Percentiles rank a stretch among this genome's conserved stretches.
phyloP scores from a whole-genome alignment of 805 yeast genomes.

The Pichia nakasei region DNA sequence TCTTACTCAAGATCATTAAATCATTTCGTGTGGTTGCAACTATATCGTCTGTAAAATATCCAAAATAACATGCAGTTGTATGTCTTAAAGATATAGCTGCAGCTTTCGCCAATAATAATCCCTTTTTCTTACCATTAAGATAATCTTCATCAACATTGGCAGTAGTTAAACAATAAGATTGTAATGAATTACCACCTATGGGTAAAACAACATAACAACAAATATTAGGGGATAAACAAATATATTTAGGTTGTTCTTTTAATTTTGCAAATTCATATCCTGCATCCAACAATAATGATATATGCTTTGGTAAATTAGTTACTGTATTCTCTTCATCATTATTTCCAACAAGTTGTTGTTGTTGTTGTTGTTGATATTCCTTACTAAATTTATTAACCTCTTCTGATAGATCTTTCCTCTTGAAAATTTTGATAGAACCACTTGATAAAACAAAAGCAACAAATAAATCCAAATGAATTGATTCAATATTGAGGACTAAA shows the following conservation, averaged over 20 bases:
- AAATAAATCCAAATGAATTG: conserved; percentile 32
- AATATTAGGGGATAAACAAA: conserved; percentile 43
- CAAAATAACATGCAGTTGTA: conserved; percentile 62
- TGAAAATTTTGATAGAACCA: conserved; percentile 40
- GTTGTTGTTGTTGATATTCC: conserved; percentile 9
- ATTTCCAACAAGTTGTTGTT: neutral
- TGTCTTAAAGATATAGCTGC: conserved; percentile 59
- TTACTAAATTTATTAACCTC: conserved; percentile 20
- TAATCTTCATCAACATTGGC: conserved; percentile 7
- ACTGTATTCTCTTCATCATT: conserved; percentile 3
- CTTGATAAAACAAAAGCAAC: conserved; percentile 32
- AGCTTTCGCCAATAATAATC: conserved; percentile 35
- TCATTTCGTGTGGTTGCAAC: conserved; percentile 46
- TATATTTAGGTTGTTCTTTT: conserved; percentile 25
- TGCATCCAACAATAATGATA: conserved; percentile 40
- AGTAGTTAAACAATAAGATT: conserved; percentile 17
- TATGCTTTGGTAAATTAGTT: conserved; percentile 21
- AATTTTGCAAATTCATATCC: conserved; percentile 43
- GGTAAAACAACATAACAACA: conserved; percentile 32
- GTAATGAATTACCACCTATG: conserved; percentile 15
- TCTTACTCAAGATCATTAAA: conserved; percentile 22
- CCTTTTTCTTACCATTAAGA: conserved; percentile 16
- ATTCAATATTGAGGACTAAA: conserved; percentile 20
- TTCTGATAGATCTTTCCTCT: conserved; percentile 27
- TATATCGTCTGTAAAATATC: conserved; percentile 61